Base-by-base conservation (phyloP, 306 rosid species). In the Cicer bijugum region DNA sequence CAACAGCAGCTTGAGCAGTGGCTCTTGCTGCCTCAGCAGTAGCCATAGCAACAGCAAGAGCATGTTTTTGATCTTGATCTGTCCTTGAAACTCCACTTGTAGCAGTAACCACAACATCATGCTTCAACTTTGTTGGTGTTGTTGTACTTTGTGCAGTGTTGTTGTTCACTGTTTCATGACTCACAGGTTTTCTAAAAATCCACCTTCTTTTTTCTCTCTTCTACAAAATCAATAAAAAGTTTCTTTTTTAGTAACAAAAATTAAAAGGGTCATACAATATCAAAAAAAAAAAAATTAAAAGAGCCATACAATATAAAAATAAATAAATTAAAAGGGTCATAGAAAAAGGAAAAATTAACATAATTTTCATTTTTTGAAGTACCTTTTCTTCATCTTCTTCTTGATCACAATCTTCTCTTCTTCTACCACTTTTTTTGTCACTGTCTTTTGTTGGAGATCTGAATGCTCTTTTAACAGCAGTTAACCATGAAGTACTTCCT, bases 381-480 rank as follows among this genome's bases (percentile, higher is more conserved):
- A 90, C 97, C 95, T 94, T 94, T 4, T 91, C 96, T 63, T 94
- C 97, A 40, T 94, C 97, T 53, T 86, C 88, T 75, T 85, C 88
- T 67, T 85, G 85, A 75, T 81, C 83, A 71, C 46, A 77, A 14
- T 76, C 81, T 9, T 83, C 83, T 70, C 82, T 78, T 61, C 81
- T 82, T 69, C 78, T 83, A 55, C 40, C 45, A 64, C 67, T 78
- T 19, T 70, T 81, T 45, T 75, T 78, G 12, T 81, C 88, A 71
- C 23, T 39, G 50, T 90, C 96, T 83, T 94, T 94, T 17, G 97
- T 85, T 5, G 99, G 99, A 88, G 99, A 91, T 90, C 99, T 90
- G 86, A 94, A 94, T 53, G 97, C 99, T 42, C 99, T 89, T 94
- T 94, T 94, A 45, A 94, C 99, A 69, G 97, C 99, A 37, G 93